Conservation (phyloP, 2,329 filamentous ascomycete genomes). For the Calonectria henricotiae region DNA sequence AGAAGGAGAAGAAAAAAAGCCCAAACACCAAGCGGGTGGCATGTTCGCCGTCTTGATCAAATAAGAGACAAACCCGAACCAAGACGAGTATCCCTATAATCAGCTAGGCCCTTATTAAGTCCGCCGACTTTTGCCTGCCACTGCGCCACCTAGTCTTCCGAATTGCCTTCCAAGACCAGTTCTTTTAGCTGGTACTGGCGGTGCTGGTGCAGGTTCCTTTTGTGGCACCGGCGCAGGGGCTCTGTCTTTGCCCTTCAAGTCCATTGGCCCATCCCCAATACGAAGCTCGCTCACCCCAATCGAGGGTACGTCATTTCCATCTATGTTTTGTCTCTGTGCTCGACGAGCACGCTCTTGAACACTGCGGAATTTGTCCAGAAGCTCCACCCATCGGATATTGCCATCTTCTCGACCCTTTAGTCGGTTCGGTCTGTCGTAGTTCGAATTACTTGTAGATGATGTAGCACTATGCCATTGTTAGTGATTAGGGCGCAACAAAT, state of each 20-base stretch:
- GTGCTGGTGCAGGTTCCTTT: constrained; percentile 65
- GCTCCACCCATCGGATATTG: constrained; percentile 90
- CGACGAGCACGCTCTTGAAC: constrained; percentile 91
- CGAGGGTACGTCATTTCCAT: constrained; percentile 66
- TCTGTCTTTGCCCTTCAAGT: constrained; percentile 63
- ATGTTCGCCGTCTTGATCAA: constrained; percentile 12
- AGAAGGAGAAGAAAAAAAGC: constrained; percentile 8
- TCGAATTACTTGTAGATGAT: constrained; percentile 67
- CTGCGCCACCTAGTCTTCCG: constrained; percentile 80
- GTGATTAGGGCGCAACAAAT: constrained; percentile 18
- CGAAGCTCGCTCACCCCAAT: constrained; percentile 64
- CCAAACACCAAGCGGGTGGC: constrained; percentile 25
- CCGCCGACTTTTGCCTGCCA: constrained; percentile 75
- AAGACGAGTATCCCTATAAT: constrained; percentile 35
- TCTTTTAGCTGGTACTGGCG: constrained; percentile 70
- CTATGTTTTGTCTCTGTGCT: constrained; percentile 73
- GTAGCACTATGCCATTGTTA: constrained; percentile 58
- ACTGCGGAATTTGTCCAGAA: constrained; percentile 93
- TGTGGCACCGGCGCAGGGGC: constrained; percentile 60
- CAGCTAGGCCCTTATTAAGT: constrained; percentile 50
- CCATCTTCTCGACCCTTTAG: constrained; percentile 88
- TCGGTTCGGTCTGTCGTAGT: constrained; percentile 82
- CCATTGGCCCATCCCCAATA: constrained; percentile 60
- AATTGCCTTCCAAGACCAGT: constrained; percentile 79
- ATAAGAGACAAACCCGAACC: constrained; percentile 29